phyloP scores from a whole-genome alignment of 306 rosid genomes.

The Acacia melanoxylon region DNA sequence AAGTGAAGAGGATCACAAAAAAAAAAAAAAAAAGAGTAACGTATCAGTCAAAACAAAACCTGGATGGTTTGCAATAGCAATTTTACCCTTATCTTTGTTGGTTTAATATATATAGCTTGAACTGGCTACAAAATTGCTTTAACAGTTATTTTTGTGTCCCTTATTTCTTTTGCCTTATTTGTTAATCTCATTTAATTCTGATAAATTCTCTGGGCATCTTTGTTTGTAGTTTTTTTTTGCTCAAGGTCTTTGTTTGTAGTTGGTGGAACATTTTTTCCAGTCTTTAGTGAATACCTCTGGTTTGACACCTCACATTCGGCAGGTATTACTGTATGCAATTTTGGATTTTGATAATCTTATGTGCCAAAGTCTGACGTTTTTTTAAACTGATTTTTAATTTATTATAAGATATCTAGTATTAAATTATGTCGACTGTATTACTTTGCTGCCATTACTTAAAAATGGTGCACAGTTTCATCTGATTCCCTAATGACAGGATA shows the following conservation, averaged over 20 bases:
- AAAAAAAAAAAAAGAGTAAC: constrained; percentile 82
- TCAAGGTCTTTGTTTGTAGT: constrained; percentile 48
- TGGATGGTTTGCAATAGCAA: constrained; percentile 51
- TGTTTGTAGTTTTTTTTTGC: constrained; percentile 62
- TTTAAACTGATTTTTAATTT: background rate
- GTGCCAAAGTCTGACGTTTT: constrained; percentile 62
- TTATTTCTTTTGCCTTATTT: background rate
- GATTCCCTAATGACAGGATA: background rate
- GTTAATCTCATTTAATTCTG: background rate
- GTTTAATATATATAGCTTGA: no score
- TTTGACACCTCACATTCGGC: background rate
- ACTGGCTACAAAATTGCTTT: background rate
- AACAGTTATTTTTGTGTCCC: background rate
- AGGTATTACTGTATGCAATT: constrained; percentile 54
- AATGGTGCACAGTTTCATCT: background rate
- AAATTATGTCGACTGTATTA: background rate
- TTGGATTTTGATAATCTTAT: constrained; percentile 4
- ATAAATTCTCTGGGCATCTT: constrained; percentile 16
- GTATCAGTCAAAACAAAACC: constrained; percentile 34
- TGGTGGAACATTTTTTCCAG: constrained; percentile 92
- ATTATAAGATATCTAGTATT: background rate
- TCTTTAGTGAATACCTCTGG: constrained; percentile 95
- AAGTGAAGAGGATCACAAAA: constrained; percentile 76
- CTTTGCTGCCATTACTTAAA: background rate
- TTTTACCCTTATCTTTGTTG: background rate